Conservation (phyloP, 768 basidiomycete genomes). For the Exsudoporus frostii region DNA sequence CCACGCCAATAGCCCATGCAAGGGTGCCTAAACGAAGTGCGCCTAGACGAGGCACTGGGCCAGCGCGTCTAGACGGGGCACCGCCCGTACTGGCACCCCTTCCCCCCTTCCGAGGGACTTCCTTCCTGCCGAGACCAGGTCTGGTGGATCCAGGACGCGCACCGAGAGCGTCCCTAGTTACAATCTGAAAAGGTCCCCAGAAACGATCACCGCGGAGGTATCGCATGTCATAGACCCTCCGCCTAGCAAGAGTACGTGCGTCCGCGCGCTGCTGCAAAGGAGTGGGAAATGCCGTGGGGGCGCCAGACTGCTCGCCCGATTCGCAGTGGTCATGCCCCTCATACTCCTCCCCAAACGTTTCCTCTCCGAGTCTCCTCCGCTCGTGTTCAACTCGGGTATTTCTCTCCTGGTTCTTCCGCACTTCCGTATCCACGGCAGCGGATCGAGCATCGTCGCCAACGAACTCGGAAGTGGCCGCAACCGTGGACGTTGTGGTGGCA, state of each 20-base stretch:
- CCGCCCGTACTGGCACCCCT: neutral
- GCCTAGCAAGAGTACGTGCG: conserved; percentile 26
- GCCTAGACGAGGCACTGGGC: neutral
- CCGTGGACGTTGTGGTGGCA: neutral
- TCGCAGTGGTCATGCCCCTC: neutral
- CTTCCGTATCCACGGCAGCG: neutral
- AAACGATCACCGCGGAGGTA: conserved; percentile 27
- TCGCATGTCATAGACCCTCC: conserved; percentile 32
- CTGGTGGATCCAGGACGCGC: neutral
- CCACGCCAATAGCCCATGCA: conserved; percentile 16
- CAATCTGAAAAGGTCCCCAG: conserved; percentile 28
- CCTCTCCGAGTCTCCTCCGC: no score
- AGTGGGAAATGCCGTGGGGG: conserved; percentile 6
- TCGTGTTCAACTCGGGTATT: no score
- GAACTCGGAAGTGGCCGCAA: neutral
- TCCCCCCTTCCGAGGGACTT: neutral
- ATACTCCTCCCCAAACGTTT: no score
- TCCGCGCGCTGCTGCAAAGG: conserved; percentile 17
- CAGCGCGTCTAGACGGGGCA: neutral
- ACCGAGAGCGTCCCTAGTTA: conserved; percentile 8
- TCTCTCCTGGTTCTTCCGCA: no score
- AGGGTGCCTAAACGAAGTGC: conserved; percentile 9
- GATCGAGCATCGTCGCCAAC: neutral
- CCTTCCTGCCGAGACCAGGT: neutral
- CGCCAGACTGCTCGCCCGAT: neutral